Evolutionary conservation across 768 basidiomycete genomes (phyloP), one percentile per base, ranked within the genome.

Genomic region (Suillus luteus): DNA sequence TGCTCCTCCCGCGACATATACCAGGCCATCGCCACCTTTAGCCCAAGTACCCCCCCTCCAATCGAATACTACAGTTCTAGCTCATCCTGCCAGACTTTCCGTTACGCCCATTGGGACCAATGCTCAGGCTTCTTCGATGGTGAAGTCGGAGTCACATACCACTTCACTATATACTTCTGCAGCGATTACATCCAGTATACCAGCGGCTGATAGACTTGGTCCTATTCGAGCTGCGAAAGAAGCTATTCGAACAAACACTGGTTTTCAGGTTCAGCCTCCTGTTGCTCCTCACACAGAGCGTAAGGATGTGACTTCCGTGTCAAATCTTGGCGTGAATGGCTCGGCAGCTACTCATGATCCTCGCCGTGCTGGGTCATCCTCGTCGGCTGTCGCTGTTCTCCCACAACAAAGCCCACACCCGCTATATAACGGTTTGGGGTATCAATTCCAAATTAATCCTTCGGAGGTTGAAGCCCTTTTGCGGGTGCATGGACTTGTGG

Each of bases 211-310:
- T 43, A 77, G 72, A 64, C 66, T 77, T 7, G 74, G 75, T 5
- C 74, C 74, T 24, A 75, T 75, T 64, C 74, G 74, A 33, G 75
- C 75, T 33, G 74, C 68, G 7, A 75, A 77, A 55, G 74, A 72
- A 1, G 65, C 69, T 9, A 65, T 77, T 37, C 43, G 43, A 17
- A 62, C 67, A 38, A 46, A 62, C 43, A n/a, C 55, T 35, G 43
- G 55, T n/a, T 3, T 27, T 33, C 61, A 62, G 48, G 44, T 38
- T n/a, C 64, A 65, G 55, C 63, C 69, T 27, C 64, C 71, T 27
- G 48, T 65, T 60, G 12, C 11, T 43, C 40, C 59, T 61, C 43
- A 57, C 40, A 7, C 22, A 41, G 19, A 10, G 66, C 68, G 31
- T 14, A 8, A 7, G 31, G 22, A 52, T 1, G 11, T n/a, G 38